phyloP scores from a whole-genome alignment of 2,329 filamentous ascomycete genomes.

The Nannizziopsis arthrosporioides region DNA sequence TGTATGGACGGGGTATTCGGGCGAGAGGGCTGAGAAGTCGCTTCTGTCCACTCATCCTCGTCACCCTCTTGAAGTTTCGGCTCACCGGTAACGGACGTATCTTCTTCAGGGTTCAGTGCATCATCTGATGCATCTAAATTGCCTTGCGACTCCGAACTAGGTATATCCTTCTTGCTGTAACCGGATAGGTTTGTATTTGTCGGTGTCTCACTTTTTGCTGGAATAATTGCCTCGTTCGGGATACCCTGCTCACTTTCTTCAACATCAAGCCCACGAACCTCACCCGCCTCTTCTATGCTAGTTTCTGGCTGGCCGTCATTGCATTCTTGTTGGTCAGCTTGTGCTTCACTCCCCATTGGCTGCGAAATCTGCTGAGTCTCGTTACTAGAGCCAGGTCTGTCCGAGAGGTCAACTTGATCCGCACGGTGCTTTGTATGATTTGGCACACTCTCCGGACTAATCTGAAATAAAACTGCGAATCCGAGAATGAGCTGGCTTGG shows the following conservation, averaged over 20 bases:
- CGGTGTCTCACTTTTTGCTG: background rate
- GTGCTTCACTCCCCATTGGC: no score
- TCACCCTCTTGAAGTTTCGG: background rate
- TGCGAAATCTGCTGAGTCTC: conserved; percentile 13
- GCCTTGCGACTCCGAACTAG: background rate
- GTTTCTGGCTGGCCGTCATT: no score
- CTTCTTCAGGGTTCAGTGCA: background rate
- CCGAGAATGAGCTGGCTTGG: conserved; percentile 80
- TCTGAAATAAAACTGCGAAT: conserved; percentile 74
- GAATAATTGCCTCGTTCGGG: background rate
- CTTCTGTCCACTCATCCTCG: conserved; percentile 13
- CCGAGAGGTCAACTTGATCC: conserved; percentile 22
- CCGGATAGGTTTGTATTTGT: background rate
- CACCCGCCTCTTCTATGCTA: conserved; percentile 12
- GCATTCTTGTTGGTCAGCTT: no score
- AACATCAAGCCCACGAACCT: conserved; percentile 16
- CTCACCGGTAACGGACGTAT: background rate
- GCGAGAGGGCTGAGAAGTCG: conserved; percentile 16
- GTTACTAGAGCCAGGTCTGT: background rate
- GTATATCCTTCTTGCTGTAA: background rate
- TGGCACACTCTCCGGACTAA: conserved; percentile 75
- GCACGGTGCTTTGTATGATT: conserved; percentile 66
- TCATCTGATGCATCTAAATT: background rate
- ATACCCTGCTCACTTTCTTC: background rate
- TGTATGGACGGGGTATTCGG: conserved; percentile 15